Evolutionary conservation across 257 asterid genomes (phyloP).

Genomic region (Gardenia jasminoides): DNA sequence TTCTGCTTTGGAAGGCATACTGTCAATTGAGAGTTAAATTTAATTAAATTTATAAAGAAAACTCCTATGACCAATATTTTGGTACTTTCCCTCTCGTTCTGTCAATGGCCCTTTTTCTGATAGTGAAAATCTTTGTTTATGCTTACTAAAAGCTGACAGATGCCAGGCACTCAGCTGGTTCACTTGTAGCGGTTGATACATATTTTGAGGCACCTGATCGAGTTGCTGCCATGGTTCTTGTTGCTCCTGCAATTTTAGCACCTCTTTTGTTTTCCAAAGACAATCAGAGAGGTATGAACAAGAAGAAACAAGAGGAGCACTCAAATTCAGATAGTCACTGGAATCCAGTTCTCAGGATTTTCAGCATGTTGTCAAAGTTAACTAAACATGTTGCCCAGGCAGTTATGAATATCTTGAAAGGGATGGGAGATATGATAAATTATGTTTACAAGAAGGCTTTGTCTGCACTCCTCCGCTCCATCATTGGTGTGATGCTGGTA

Average conservation of each 20-base stretch:
- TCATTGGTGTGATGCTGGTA: conserved; percentile 75
- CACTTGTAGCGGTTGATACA: conserved; percentile 82
- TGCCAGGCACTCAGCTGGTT: conserved; percentile 95
- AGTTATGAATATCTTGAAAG: conserved; percentile 36
- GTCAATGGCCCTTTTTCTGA: background rate
- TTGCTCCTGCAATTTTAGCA: conserved; percentile 87
- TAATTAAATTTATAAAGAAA: background rate
- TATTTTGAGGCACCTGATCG: conserved; percentile 91
- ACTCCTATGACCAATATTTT: background rate
- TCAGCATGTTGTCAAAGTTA: conserved; percentile 39
- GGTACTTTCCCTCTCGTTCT: background rate
- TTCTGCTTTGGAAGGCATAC: background rate
- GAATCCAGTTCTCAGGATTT: conserved; percentile 38
- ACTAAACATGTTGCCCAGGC: conserved; percentile 39
- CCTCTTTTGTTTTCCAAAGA: conserved; percentile 44
- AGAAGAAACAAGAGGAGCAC: conserved; percentile 38
- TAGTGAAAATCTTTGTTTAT: conserved; percentile 4
- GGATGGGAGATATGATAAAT: conserved; percentile 61
- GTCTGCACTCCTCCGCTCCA: conserved; percentile 69
- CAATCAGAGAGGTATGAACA: conserved; percentile 33
- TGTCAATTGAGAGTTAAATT: background rate
- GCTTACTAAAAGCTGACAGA: conserved; percentile 25
- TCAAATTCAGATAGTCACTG: conserved; percentile 27
- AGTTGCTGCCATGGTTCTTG: conserved; percentile 88
- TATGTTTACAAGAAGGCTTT: conserved; percentile 62